Percentiles rank a stretch among this genome's conserved stretches.
These are phyloP conservation scores for Solanum ossicruentum DNA, from an alignment of 257 asterid genomes.

Conservation along the genomic window DNA sequence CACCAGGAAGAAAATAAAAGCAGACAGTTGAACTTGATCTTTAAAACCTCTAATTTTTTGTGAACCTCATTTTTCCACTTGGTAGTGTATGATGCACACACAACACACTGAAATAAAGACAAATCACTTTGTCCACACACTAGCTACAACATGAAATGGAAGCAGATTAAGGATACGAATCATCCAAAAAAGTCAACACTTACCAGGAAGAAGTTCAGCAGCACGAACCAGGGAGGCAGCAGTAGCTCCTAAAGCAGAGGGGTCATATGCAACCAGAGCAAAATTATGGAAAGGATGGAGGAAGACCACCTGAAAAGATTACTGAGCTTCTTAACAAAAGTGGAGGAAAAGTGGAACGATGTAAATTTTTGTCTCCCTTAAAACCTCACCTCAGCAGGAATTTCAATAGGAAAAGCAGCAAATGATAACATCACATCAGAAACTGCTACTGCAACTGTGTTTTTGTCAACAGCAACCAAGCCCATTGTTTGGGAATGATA, in stretches of 20 bases:
- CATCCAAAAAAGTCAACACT: not conserved
- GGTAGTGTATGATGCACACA: not conserved
- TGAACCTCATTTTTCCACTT: not conserved
- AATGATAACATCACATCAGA: slow-evolving; percentile 98
- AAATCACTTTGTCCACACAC: not conserved
- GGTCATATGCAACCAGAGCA: slow-evolving; percentile 93
- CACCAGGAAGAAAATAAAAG: not conserved
- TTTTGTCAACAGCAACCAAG: slow-evolving; percentile 90
- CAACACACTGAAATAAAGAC: not conserved
- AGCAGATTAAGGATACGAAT: not conserved
- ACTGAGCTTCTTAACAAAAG: slow-evolving; percentile 3
- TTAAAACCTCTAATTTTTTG: not conserved
- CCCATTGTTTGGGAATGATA: slow-evolving; percentile 90
- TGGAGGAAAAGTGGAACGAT: not conserved
- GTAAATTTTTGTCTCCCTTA: not conserved
- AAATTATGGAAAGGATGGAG: slow-evolving; percentile 98
- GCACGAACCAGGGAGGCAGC: slow-evolving; percentile 84
- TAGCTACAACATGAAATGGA: not conserved
- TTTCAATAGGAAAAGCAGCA: slow-evolving; percentile 98
- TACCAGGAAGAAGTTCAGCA: slow-evolving; percentile 98
- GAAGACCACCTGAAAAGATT: slow-evolving; percentile 70
- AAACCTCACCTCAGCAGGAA: slow-evolving; percentile 81
- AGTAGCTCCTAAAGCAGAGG: slow-evolving; percentile 69
- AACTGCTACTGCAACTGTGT: slow-evolving; percentile 86
- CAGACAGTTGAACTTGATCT: not conserved